Base-by-base conservation (phyloP, 192 early-diverging fungal genomes). In the Coemansia aciculifera region DNA sequence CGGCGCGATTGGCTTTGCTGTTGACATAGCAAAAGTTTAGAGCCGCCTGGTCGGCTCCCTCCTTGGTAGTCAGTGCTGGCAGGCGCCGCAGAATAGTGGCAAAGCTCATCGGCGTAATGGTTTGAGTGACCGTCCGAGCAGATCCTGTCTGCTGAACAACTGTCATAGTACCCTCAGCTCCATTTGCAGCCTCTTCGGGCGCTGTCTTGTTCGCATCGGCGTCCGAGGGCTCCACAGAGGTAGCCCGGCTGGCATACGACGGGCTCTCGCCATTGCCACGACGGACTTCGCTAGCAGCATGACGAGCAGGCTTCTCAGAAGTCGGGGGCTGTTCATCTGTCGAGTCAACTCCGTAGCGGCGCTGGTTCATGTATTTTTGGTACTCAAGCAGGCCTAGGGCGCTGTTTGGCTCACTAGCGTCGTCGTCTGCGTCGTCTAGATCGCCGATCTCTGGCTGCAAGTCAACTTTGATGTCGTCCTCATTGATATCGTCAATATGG, bases 1-100 rank as follows among this genome's bases (percentile, higher is more conserved):
- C 86, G 17, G 88, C 92, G 43, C 95, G 83, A 11, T 91, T 88
- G 15, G 68, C 74, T 56, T 93, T 95, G 37, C 84, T 89, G 81
- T 98, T 98, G 9, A 95, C 72, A 68, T 89, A 98, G 75, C 94
- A 95, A 83, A 99, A 97, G 36, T 97, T 92, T 39, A 96, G 87
- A 0, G 98, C 95, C 4, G 92, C 78, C 67, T 92, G 87, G 79
- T 99, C 96, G 38, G 95, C 93, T 42, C 91, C 84, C 40, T 92
- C 92, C 10, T 91, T 88, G 66, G 92, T 97, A 59, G 90, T 83
- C 56, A 93, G 79, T 12, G 77, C 86, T 9, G 93, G 89, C 34
- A 99, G 85, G 38, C 88, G 85, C 21, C 85, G 86, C 48, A 96
- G 67, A 11, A 97, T 76, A 9, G 89, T 81, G 49, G 91, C 88